phyloP scores from a whole-genome alignment of 1,284 basidiomycete species.

The Taiwanofungus camphoratus region DNA sequence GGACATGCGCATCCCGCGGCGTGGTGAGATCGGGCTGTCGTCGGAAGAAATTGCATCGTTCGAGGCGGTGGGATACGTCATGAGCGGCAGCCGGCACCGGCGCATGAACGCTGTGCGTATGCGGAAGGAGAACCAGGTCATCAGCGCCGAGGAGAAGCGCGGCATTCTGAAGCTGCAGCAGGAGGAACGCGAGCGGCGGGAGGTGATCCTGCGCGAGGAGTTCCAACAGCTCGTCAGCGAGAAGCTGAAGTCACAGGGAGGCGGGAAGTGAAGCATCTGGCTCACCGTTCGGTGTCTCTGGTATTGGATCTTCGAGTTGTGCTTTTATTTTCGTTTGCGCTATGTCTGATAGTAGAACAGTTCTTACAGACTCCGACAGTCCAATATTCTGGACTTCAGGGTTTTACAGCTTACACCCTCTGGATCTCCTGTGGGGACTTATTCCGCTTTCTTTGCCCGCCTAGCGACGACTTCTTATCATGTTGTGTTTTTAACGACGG shows the following conservation, averaged over 20 bases:
- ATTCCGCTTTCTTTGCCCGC: too few relatives aligned
- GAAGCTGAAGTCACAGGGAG: conserved; percentile 45
- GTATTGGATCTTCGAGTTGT: too few relatives aligned
- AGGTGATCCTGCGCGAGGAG: conserved; percentile 71
- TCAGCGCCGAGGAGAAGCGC: conserved; percentile 95
- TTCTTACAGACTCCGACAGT: too few relatives aligned
- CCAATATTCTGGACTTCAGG: too few relatives aligned
- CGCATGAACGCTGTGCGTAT: conserved; percentile 98
- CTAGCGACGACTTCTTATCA: too few relatives aligned
- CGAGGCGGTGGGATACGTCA: conserved; percentile 94
- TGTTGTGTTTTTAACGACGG: too few relatives aligned
- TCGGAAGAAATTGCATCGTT: conserved; percentile 82
- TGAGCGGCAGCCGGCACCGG: conserved; percentile 91
- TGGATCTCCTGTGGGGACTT: too few relatives aligned
- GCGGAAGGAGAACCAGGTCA: conserved; percentile 98
- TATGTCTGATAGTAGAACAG: too few relatives aligned
- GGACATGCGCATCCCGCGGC: conserved; percentile 89
- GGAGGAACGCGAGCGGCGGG: conserved; percentile 89
- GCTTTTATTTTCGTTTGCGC: too few relatives aligned
- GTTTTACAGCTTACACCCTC: too few relatives aligned
- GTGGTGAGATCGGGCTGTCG: conserved; percentile 95
- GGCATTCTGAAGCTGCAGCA: conserved; percentile 89
- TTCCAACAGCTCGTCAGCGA: conserved; percentile 78
- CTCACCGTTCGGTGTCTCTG: too few relatives aligned
- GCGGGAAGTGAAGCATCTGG: conserved; percentile 20